Conservation (phyloP, 1,139 yeast genomes). For the Zygoascus sp. region DNA sequence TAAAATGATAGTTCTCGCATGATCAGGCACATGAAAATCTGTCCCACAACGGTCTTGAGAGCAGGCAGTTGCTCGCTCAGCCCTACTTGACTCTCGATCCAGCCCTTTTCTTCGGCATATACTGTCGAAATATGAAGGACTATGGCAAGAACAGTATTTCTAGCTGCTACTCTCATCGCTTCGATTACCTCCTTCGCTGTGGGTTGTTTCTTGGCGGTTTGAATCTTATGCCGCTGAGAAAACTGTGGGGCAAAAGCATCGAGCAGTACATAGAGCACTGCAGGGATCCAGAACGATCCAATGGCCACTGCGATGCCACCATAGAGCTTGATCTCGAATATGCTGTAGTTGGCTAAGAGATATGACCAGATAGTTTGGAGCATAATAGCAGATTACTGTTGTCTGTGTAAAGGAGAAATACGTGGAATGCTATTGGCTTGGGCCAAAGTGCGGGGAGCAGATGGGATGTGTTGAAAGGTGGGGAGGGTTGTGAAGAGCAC, state of each 20-base stretch:
- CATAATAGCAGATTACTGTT: no score
- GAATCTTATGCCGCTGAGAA: slow-evolving; percentile 23
- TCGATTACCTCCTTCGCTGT: slow-evolving; percentile 18
- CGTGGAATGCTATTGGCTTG: no score
- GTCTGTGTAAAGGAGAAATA: no score
- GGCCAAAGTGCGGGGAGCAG: no score
- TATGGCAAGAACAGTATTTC: slow-evolving; percentile 16
- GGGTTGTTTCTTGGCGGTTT: slow-evolving; percentile 21
- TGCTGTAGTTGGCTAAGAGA: background rate
- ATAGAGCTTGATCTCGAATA: slow-evolving; percentile 14
- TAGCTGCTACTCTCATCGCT: slow-evolving; percentile 17
- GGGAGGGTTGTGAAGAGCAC: no score
- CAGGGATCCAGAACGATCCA: slow-evolving; percentile 20
- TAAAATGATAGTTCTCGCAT: slow-evolving; percentile 24
- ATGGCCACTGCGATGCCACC: slow-evolving; percentile 19
- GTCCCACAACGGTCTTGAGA: slow-evolving; percentile 14
- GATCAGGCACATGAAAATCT: slow-evolving; percentile 15
- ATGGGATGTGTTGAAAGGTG: no score
- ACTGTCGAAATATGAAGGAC: slow-evolving; percentile 12
- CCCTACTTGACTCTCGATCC: slow-evolving; percentile 8
- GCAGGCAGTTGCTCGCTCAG: slow-evolving; percentile 17
- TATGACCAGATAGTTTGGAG: background rate
- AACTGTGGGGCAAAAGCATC: background rate
- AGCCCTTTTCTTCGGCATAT: slow-evolving; percentile 7
- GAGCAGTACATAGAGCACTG: slow-evolving; percentile 15